Evolutionary conservation across 2,329 filamentous ascomycete genomes (phyloP).

Genomic region (Colletotrichum sp.): DNA sequence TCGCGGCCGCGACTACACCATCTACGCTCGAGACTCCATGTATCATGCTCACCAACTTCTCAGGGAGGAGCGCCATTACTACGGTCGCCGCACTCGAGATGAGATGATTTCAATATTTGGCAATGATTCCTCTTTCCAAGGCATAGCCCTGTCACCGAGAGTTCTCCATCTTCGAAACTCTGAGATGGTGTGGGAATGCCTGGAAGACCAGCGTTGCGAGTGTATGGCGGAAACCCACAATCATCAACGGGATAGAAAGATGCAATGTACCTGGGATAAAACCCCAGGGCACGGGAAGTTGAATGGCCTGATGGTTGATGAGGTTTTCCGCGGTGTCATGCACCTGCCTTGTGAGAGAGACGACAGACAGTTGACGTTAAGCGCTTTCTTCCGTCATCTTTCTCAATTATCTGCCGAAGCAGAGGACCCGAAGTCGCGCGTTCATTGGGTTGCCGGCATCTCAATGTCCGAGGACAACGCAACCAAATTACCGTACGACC

Average conservation of each 20-base stretch:
- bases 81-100: not conserved
- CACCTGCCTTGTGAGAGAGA: not conserved
- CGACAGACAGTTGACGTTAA: not conserved
- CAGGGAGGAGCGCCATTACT: too few species aligned
- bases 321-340: not conserved
- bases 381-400: not conserved
- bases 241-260: not conserved
- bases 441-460: not conserved
- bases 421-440: not conserved
- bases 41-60: not conserved
- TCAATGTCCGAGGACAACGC: not conserved
- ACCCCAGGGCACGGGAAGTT: not conserved
- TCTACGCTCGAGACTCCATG: not conserved
- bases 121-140: not conserved
- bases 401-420: not conserved
- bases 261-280: not conserved
- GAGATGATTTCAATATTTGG: not conserved
- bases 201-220: not conserved
- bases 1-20: not conserved
- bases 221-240: not conserved
- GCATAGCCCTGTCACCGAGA: not conserved
- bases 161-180: not conserved
- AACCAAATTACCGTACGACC: not conserved
- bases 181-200: slow-evolving; percentile 5
- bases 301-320: not conserved